Evolutionary conservation across 2,329 filamentous ascomycete species (phyloP).

Genomic region (Fusarium verrucosum): DNA sequence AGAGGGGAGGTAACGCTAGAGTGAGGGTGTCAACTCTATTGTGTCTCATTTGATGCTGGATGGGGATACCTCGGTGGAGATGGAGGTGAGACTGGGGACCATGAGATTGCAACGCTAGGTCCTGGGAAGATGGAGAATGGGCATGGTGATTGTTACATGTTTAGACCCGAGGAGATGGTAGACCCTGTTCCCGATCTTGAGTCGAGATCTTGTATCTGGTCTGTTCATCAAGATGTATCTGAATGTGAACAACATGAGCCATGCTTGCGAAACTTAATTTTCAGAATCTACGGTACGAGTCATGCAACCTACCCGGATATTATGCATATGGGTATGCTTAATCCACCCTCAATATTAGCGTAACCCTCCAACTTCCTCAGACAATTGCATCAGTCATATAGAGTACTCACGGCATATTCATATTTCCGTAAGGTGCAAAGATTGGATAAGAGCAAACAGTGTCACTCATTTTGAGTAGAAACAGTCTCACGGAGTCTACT

Average conservation of each 20-base stretch:
- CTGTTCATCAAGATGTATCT: neutral
- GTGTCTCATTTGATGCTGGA: conserved; percentile 13
- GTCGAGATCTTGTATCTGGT: no score
- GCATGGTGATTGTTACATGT: neutral
- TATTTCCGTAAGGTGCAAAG: neutral
- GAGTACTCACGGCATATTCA: neutral
- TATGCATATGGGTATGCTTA: neutral
- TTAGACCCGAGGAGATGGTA: neutral
- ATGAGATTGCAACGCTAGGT: neutral
- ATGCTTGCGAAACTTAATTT: neutral
- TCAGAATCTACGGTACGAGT: neutral
- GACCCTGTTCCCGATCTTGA: no score
- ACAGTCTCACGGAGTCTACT: conserved; percentile 22
- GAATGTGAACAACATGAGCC: neutral
- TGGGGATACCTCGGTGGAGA: conserved; percentile 10
- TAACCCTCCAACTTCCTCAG: neutral
- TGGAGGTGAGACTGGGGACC: conserved; percentile 1
- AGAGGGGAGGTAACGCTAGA: conserved; percentile 4
- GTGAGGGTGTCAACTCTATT: neutral
- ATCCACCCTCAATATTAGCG: neutral
- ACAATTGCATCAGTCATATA: neutral
- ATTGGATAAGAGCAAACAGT: neutral
- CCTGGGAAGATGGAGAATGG: neutral
- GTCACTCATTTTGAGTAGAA: no score
- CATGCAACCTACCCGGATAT: neutral